Base-by-base conservation (phyloP, 73 alveolate genomes). In the Paramecium primaurelia region DNA sequence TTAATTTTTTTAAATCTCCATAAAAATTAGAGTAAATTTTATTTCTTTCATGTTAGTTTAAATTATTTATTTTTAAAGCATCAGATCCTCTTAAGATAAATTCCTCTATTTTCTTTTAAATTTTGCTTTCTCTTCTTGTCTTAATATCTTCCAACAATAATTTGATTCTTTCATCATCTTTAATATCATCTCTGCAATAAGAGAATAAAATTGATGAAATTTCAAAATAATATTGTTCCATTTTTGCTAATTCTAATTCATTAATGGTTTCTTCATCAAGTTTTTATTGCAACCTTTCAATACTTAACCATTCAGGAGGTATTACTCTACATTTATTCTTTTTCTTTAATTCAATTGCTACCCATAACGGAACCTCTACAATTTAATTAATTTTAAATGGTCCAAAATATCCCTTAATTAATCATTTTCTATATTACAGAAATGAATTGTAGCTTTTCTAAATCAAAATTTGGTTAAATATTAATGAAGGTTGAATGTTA, bases 321-420 rank as follows among this genome's bases (percentile, higher is more conserved):
- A 88, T 59, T 6, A 96, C 93, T 68, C 92, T 42, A 92, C 99
- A 96, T 77, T 95, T 96, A 75, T 95, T 94, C 59, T 91, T 95
- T 54, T 89, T 83, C 68, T 95, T 96, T 32, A 96, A 83, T 32
- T 95, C 91, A 83, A 95, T 86, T 22, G 97, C 98, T 18, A 96
- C 93, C 97, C 99, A 96, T 10, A 96, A 37, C 7, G 98, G 99
- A 18, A 96, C 99, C 32, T 92, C 85, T 16, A 93, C 38, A 25
- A n/a, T n/a, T 37, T 89, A 40, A 47, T 89, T 89, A 28, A 83
- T 77, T 58, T 71, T 89, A 34, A 73, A 89, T 10, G 94, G 94
- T 34, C 94, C 94, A 71, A 71, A 89, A 40, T 69, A 44, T 6
- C 94, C 94, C 92, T 87, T 20, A 59, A 59, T 59, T 59, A 58